phyloP scores from a whole-genome alignment of 2,329 filamentous ascomycete genomes.

The Phialocephala sp. region DNA sequence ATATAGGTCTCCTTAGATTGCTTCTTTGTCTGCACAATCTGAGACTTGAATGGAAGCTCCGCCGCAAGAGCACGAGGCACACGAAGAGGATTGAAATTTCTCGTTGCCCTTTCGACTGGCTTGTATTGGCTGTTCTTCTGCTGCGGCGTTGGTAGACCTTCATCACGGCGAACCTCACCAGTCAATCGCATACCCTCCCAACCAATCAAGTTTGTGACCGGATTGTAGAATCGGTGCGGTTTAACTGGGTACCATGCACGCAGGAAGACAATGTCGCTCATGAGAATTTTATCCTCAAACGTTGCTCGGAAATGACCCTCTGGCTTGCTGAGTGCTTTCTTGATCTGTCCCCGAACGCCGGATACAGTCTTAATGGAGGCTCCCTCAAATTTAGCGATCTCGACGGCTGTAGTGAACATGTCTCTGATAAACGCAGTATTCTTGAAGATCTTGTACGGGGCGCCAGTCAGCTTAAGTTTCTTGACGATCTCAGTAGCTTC shows the following conservation, averaged over 20 bases:
- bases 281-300: slow-evolving; percentile 97
- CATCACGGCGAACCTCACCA: slow-evolving; percentile 82
- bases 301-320: slow-evolving; percentile 96
- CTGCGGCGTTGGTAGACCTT: slow-evolving; percentile 77
- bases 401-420: slow-evolving; percentile 93
- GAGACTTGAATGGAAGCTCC: slow-evolving; percentile 88
- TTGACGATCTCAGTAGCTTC: slow-evolving; percentile 98
- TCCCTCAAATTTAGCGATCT: slow-evolving; percentile 98
- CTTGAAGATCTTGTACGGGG: slow-evolving; percentile 97
- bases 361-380: slow-evolving; percentile 96
- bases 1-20: slow-evolving; percentile 85
- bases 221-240: slow-evolving; percentile 96
- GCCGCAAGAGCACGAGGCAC: slow-evolving; percentile 83
- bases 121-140: slow-evolving; percentile 87
- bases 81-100: slow-evolving; percentile 76
- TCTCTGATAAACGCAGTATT: slow-evolving; percentile 99
- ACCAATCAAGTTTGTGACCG: slow-evolving; percentile 86
- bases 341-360: slow-evolving; percentile 95
- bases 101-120: slow-evolving; percentile 65
- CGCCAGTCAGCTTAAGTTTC: slow-evolving; percentile 95
- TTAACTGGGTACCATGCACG: slow-evolving; percentile 97
- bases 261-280: slow-evolving; percentile 95
- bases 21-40: slow-evolving; percentile 81
- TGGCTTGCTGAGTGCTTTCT: slow-evolving; percentile 88
- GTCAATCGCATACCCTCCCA: slow-evolving; percentile 96